Evolutionary conservation across 768 basidiomycete genomes (phyloP).

Genomic region (Boletus bicolor): DNA sequence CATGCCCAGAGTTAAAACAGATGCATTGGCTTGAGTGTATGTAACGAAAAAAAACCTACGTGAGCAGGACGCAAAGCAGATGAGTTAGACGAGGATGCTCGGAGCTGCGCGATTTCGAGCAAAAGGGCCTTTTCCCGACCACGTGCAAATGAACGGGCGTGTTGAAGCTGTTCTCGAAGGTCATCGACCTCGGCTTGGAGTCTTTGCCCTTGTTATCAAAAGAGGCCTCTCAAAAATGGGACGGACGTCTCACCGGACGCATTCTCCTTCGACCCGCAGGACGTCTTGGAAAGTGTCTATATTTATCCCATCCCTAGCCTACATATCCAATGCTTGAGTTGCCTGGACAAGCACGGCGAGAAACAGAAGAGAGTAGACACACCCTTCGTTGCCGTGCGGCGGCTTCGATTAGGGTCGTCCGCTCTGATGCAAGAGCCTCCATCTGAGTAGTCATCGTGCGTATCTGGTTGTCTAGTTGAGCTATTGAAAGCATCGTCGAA

Average conservation of each 20-base stretch:
- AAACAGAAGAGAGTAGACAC: background rate
- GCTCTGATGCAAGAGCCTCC: slow-evolving; percentile 38
- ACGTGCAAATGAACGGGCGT: slow-evolving; percentile 19
- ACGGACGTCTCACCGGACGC: slow-evolving; percentile 29
- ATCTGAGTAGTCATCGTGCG: slow-evolving; percentile 33
- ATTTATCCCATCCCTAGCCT: slow-evolving; percentile 19
- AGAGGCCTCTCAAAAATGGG: background rate
- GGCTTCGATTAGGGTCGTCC: slow-evolving; percentile 28
- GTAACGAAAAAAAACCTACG: slow-evolving; percentile 1
- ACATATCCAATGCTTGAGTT: background rate
- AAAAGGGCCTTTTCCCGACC: slow-evolving; percentile 35
- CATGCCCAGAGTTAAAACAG: background rate
- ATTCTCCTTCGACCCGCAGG: slow-evolving; percentile 34
- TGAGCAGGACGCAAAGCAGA: background rate
- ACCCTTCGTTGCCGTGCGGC: slow-evolving; percentile 25
- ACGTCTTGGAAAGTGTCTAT: slow-evolving; percentile 23
- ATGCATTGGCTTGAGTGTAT: background rate
- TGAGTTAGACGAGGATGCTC: background rate
- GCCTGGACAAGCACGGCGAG: background rate
- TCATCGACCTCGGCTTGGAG: slow-evolving; percentile 29
- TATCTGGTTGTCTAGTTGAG: slow-evolving; percentile 38
- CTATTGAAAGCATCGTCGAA: slow-evolving; percentile 18
- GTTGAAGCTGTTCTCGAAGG: slow-evolving; percentile 32
- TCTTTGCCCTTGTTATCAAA: slow-evolving; percentile 16
- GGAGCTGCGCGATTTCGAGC: slow-evolving; percentile 28